Evolutionary conservation across 1,284 basidiomycete genomes (phyloP), one percentile per base, ranked within the genome.

Genomic region (Coriolopsis trogii): DNA sequence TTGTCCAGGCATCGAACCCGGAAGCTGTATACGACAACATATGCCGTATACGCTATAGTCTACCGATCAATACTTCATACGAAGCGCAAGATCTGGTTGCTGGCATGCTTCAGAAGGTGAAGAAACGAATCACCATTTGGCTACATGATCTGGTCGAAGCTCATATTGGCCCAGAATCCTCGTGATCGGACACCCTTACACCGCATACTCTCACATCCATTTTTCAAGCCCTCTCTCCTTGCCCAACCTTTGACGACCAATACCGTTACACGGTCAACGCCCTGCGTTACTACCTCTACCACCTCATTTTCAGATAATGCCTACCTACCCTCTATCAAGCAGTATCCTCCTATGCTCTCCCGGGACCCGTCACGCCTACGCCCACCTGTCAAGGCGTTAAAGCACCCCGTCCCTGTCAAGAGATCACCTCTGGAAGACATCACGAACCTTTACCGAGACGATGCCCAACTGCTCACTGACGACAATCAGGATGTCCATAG

Each of bases 71-170:
- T 0, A 28, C 43, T 1, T 56, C 56, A 13, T 23, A 37, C 5
- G 63, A 67, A 46, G 50, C 43, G 1, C 48, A 41, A 34, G 55
- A 66, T 41, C 56, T 69, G 3, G 49, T 64, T 7, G 33, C 45
- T 2, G 55, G 54, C 1, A 41, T 69, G 0, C 41, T 69, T 16
- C 60, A 63, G 37, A 51, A 59, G 33, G 66, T 65, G 12, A 7
- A 58, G 13, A 33, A 31, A n/a, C 21, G 3, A 5, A 5, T 15
- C n/a, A 16, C 30, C 30, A 8, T 6, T 29, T 6, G 13, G 24
- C 13, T 44, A 6, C 31, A 16, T 13, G 6, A 24, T 16, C 18
- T 31, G 2, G 39, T 6, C 9, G 15, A 34, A 15, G 12, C 9
- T 23, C 10, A 10, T 6, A 37, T 15, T n/a, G 18, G n/a, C n/a